phyloP scores from a whole-genome alignment of 176 grass and related monocot genomes.

The Cenchrus purpureus region DNA sequence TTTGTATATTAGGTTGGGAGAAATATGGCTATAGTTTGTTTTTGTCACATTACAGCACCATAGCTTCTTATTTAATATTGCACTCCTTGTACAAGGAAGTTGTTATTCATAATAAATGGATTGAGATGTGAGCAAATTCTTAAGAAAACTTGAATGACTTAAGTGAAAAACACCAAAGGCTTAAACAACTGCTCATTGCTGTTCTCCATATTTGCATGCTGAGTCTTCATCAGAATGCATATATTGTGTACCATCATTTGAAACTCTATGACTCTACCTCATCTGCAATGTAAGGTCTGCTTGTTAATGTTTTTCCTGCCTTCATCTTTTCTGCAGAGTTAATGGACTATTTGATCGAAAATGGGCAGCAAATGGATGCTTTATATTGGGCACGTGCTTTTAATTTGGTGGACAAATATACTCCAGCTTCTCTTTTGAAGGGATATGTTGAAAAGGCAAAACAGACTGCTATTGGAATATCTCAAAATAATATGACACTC shows the following conservation, averaged over 20 bases:
- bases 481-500: slow-evolving; percentile 9
- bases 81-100: not conserved
- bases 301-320: slow-evolving; percentile 19
- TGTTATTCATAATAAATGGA: too few species aligned
- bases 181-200: not conserved
- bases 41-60: not conserved
- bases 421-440: slow-evolving; percentile 44
- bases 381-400: slow-evolving; percentile 37
- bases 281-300: slow-evolving; percentile 9
- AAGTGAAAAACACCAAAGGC: not conserved
- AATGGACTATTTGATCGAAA: slow-evolving; percentile 54
- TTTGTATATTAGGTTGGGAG: not conserved
- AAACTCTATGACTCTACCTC: not conserved
- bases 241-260: not conserved
- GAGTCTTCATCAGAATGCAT: not conserved
- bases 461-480: slow-evolving; percentile 40
- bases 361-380: slow-evolving; percentile 38
- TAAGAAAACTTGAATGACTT: slow-evolving; percentile 6
- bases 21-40: not conserved
- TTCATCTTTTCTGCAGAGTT: slow-evolving; percentile 48
- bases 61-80: not conserved
- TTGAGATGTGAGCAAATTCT: not conserved
- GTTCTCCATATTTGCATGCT: not conserved
- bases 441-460: slow-evolving; percentile 51
- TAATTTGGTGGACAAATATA: slow-evolving; percentile 49